Evolutionary conservation across 179 eudicot species (phyloP).

Genomic region (Silene noctiflora): DNA sequence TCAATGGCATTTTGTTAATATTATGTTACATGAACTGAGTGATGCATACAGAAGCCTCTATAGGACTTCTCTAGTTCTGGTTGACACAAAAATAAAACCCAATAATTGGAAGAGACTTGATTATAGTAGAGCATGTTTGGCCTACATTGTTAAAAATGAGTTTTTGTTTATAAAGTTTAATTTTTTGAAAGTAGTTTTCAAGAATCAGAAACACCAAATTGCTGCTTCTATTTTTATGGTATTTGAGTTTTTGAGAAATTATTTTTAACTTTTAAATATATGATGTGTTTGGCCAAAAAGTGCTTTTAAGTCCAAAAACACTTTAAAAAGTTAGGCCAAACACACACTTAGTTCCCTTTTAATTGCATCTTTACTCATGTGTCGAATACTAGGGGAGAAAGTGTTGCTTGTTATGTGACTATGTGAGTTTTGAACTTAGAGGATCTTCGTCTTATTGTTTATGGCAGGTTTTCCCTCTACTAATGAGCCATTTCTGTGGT

Average conservation of each 20-base stretch:
- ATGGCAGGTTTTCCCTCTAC: constrained; percentile 76
- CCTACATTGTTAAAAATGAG: too few species aligned
- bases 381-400: background rate
- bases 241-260: too few species aligned
- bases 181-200: too few species aligned
- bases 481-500: constrained; percentile 53
- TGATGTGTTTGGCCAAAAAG: too few species aligned
- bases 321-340: too few species aligned
- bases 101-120: too few species aligned
- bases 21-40: background rate
- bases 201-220: too few species aligned
- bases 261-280: too few species aligned
- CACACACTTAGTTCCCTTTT: constrained; percentile 3
- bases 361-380: background rate
- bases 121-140: too few species aligned
- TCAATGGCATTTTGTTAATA: background rate
- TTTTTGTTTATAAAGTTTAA: too few species aligned
- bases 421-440: background rate
- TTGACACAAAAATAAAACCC: background rate
- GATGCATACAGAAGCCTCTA: background rate
- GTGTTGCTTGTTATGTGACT: background rate
- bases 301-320: too few species aligned
- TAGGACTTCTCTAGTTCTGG: background rate
- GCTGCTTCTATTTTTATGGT: too few species aligned
- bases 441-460: background rate